Evolutionary conservation across 805 yeast species (phyloP).

Genomic region (Priceomyces haplophilus): DNA sequence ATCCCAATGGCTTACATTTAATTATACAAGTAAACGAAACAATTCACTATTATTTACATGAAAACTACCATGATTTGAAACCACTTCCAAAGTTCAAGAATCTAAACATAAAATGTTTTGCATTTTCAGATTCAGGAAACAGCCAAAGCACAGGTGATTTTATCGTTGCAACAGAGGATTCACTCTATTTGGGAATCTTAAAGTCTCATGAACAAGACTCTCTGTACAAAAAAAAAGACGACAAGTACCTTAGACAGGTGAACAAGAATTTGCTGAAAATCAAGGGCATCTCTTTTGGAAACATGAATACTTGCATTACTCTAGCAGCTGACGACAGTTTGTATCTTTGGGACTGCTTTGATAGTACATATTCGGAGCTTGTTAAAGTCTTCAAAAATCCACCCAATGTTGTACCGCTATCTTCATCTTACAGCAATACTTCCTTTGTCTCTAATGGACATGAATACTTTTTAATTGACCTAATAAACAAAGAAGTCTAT

Average conservation of each 20-base stretch:
- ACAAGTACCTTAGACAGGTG: constrained; percentile 29
- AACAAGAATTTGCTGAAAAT: constrained; percentile 14
- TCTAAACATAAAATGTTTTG: constrained; percentile 22
- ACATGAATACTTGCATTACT: constrained; percentile 23
- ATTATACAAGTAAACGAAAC: constrained; percentile 24
- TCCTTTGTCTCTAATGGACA: constrained; percentile 15
- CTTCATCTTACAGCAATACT: constrained; percentile 4
- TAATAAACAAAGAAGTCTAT: constrained; percentile 15
- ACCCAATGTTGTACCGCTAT: constrained; percentile 10
- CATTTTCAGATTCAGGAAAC: constrained; percentile 14
- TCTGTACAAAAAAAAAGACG: constrained; percentile 33
- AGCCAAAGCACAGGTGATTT: constrained; percentile 27
- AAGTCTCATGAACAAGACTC: constrained; percentile 26
- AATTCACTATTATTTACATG: constrained; percentile 30
- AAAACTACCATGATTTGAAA: constrained; percentile 30
- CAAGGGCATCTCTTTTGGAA: constrained; percentile 8
- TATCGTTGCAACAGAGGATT: constrained; percentile 30
- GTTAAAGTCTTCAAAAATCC: constrained; percentile 24
- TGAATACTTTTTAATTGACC: constrained; percentile 13
- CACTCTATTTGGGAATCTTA: constrained; percentile 23
- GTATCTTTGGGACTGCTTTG: constrained; percentile 35
- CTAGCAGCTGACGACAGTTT: constrained; percentile 16
- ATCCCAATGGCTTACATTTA: constrained; percentile 36
- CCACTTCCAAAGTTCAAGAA: constrained; percentile 31
- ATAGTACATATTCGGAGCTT: constrained; percentile 26